Percentiles rank a stretch among this genome's conserved stretches.
Evolutionary conservation across 164 flowering plant genomes (phyloP).

Genomic region (Houttuynia cordata): DNA sequence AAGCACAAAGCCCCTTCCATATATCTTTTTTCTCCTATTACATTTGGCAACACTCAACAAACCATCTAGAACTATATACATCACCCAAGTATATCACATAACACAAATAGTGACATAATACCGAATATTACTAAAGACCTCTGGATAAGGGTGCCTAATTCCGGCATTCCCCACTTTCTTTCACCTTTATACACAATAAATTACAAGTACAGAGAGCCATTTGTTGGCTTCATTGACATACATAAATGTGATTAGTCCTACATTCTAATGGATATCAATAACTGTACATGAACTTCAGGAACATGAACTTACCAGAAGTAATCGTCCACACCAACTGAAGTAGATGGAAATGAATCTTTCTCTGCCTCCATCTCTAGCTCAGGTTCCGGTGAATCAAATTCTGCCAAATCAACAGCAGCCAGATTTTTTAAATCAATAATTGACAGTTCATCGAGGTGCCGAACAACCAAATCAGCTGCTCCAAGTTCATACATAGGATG

Average conservation of each 20-base stretch:
- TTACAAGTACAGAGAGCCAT: background rate
- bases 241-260: background rate
- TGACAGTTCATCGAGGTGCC: constrained; percentile 71
- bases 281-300: constrained; percentile 14
- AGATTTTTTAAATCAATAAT: constrained; percentile 89
- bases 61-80: no score
- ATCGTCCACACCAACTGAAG: constrained; percentile 38
- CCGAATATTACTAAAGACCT: no score
- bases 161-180: background rate
- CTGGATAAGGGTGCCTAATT: background rate
- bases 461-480: constrained; percentile 94
- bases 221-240: background rate
- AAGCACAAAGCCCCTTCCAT: no score
- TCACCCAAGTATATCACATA: no score
- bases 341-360: constrained; percentile 19
- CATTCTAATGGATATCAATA: background rate
- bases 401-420: constrained; percentile 54
- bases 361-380: constrained; percentile 64
- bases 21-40: no score
- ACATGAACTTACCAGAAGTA: constrained; percentile 26
- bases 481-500: constrained; percentile 87
- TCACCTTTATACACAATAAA: no score
- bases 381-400: constrained; percentile 64
- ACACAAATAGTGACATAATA: no score
- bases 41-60: no score